These are phyloP conservation scores for Tremella fuciformis DNA, from an alignment of 768 basidiomycete genomes.

Conservation along the genomic window DNA sequence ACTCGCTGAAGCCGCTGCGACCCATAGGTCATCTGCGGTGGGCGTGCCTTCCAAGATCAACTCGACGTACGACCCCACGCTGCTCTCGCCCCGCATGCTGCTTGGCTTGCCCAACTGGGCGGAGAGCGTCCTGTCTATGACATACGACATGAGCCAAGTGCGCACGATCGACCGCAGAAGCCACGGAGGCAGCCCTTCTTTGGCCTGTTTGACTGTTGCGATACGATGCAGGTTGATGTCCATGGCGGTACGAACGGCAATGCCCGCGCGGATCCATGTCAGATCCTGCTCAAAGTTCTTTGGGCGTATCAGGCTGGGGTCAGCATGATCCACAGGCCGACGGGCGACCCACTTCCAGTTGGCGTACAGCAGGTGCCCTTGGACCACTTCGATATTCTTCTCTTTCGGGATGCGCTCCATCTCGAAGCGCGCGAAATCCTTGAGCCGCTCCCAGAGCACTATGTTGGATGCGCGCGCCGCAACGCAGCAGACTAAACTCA, in stretches of 20 bases:
- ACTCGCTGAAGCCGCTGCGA: constrained; percentile 27
- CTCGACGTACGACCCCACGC: constrained; percentile 19
- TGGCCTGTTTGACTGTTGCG: constrained; percentile 22
- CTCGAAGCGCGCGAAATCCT: constrained; percentile 34
- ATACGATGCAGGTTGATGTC: constrained; percentile 43
- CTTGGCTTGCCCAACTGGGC: constrained; percentile 36
- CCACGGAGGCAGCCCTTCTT: constrained; percentile 26
- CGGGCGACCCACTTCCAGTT: constrained; percentile 34
- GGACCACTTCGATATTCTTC: constrained; percentile 38
- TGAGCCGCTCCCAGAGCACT: constrained; percentile 28
- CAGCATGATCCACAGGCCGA: background rate
- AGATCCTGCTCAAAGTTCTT: constrained; percentile 41
- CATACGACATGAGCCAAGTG: constrained; percentile 32
- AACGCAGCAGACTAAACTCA: constrained; percentile 32
- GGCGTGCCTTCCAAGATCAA: constrained; percentile 8
- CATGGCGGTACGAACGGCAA: constrained; percentile 33
- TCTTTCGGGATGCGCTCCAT: constrained; percentile 41
- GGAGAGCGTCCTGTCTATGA: constrained; percentile 29
- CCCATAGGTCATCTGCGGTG: constrained; percentile 24
- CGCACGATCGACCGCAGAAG: constrained; percentile 28
- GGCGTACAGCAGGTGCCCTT: constrained; percentile 39
- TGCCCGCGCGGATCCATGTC: constrained; percentile 34
- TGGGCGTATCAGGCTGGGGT: constrained; percentile 29
- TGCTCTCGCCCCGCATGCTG: constrained; percentile 25
- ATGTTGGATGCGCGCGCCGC: constrained; percentile 31